Base-by-base conservation (phyloP, 2,329 filamentous ascomycete genomes). In the Microsporum ferrugineum region DNA sequence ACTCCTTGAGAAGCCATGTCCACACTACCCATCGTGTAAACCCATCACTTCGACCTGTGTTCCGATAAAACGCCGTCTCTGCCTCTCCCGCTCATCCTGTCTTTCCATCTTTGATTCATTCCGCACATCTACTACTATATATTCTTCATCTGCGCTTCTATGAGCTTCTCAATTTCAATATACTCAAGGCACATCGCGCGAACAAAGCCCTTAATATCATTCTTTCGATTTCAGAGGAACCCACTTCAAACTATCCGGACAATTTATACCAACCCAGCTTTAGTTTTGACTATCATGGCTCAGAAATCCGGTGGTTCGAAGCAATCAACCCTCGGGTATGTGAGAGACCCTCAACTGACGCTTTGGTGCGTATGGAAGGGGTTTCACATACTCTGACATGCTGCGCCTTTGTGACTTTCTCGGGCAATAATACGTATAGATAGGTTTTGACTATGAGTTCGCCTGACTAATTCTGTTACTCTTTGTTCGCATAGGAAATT, bases 271-370 rank as follows among this genome's bases (percentile, higher is more conserved):
- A 57, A 29, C 12, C 8, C 17, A 17, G 23, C 36, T 8, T 23
- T 5, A 7, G 14, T 8, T 14, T 23, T 39, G 14, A 8, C 38
- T 41, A 51, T 38, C 31, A 72, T 72, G 71, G 64, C 68, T 12
- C 68, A 70, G 14, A 68, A 70, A 38, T 53, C 58, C 23, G 68
- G 67, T 63, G 66, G 64, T 60, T 68, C 67, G 57, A 91, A 89
- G 72, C 90, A 95, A 77, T 85, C 88, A 69, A 95, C 88, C 63
- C 77, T 95, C 73, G 89, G 89, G 91, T 95, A 94, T 77, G 90
- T 92, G 65, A 86, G 84, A 75, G 77, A 85, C 69, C 80, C 81
- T 65, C 88, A 92, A 79, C 84, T 81, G 71, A 89, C 86, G 68
- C 77, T 92, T 73, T 83, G 86, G 88, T 91, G 84, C 74, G 78